Evolutionary conservation across 2,329 filamentous ascomycete genomes (phyloP).

Genomic region (Fusarium euwallaceae): DNA sequence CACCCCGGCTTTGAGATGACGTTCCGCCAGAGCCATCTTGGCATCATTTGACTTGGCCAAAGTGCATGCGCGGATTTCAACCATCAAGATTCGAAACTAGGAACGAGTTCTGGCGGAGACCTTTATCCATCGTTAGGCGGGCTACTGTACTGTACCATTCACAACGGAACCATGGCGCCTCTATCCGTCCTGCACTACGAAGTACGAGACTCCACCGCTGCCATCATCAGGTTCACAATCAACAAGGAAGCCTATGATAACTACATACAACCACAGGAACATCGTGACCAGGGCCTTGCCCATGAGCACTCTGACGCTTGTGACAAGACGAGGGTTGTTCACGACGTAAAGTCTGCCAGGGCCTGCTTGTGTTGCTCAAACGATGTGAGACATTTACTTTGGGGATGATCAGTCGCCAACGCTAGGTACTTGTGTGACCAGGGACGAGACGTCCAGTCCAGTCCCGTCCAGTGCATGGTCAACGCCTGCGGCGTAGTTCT

Average conservation of each 20-base stretch:
- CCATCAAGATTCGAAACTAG: neutral
- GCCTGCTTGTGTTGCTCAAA: conserved; percentile 26
- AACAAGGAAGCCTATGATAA: neutral
- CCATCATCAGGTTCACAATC: neutral
- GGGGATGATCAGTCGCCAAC: conserved; percentile 38
- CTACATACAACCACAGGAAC: neutral
- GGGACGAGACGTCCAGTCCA: conserved; percentile 6
- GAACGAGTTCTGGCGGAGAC: neutral
- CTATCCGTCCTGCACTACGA: neutral
- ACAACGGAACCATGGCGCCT: neutral
- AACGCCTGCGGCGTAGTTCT: conserved; percentile 41
- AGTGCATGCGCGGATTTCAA: neutral
- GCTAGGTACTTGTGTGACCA: conserved; percentile 24
- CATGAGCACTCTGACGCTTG: neutral
- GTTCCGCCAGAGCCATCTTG: conserved; percentile 1
- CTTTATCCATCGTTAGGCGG: neutral
- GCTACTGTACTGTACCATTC: neutral
- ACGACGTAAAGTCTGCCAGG: conserved; percentile 8
- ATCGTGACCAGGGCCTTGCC: neutral
- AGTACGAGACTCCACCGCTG: neutral
- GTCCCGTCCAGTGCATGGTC: conserved; percentile 13
- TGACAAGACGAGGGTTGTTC: neutral
- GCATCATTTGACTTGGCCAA: neutral
- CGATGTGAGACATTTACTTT: conserved; percentile 42
- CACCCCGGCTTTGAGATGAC: conserved; percentile 7